A percentile compares a stretch with the other conserved stretches of the same genome.
Conservation (phyloP, 2,329 filamentous ascomycete species). For the Ophiostoma triangulosporum region DNA sequence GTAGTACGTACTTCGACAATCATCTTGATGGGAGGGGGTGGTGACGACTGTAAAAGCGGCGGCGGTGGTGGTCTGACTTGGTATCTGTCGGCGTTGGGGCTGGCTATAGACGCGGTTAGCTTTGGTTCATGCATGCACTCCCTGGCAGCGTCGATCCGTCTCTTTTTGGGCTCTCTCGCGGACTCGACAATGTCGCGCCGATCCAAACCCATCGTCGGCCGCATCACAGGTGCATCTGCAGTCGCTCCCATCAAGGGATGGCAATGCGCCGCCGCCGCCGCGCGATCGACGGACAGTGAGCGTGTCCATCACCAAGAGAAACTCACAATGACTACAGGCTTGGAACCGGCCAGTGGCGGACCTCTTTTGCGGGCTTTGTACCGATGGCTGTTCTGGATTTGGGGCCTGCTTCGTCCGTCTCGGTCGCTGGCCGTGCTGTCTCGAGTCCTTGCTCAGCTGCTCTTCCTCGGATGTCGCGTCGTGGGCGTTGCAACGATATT, state of each 20-base stretch:
- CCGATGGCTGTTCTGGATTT: neutral
- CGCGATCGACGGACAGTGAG: no score
- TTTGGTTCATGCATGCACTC: neutral
- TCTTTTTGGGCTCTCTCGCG: no score
- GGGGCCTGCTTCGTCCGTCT: neutral
- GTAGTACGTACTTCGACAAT: slow-evolving; percentile 23
- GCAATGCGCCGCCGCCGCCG: no score
- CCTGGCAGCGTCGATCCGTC: neutral
- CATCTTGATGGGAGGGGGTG: slow-evolving; percentile 17
- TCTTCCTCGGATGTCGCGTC: neutral
- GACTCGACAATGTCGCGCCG: no score
- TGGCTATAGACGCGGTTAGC: neutral
- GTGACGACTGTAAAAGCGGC: neutral
- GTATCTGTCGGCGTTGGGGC: neutral
- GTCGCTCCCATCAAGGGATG: no score
- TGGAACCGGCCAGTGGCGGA: no score
- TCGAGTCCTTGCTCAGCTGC: neutral
- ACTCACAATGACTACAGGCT: neutral
- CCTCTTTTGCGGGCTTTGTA: neutral
- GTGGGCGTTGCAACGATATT: neutral
- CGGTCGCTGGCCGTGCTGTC: neutral
- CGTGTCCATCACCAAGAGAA: no score
- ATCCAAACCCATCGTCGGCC: no score
- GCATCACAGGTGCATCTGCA: no score
- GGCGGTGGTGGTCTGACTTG: neutral